Conservation (phyloP, 441 rosid genomes). For the Populus hybrid region DNA sequence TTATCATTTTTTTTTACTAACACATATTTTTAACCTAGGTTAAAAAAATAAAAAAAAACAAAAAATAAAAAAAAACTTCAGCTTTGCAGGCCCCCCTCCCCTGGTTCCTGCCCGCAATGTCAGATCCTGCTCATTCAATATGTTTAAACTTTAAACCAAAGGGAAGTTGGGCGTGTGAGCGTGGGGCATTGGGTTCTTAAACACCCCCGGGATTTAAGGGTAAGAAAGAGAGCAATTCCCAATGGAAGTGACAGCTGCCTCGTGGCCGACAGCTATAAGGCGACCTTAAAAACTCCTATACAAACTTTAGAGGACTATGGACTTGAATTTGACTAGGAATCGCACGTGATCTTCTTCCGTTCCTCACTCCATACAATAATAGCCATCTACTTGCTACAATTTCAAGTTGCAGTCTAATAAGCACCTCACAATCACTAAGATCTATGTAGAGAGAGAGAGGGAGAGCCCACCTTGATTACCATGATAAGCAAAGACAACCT, state of each 20-base stretch:
- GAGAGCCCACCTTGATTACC: too few species aligned
- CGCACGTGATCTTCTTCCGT: conserved; percentile 19
- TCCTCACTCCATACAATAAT: background rate
- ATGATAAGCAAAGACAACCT: background rate
- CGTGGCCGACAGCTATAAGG: conserved; percentile 42
- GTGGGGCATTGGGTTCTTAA: background rate
- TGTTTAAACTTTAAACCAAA: too few species aligned
- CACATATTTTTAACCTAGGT: too few species aligned
- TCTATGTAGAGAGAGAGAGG: background rate
- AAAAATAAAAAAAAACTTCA: too few species aligned
- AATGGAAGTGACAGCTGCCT: conserved; percentile 35
- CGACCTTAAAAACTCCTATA: conserved; percentile 12
- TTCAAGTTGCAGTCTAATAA: background rate
- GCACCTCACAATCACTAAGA: background rate
- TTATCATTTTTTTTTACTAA: too few species aligned
- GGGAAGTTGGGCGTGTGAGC: background rate
- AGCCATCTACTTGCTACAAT: background rate
- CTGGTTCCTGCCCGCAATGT: too few species aligned
- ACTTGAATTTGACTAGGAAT: background rate
- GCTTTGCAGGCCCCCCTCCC: too few species aligned
- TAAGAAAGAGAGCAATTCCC: conserved; percentile 32
- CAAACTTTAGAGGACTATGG: too few species aligned
- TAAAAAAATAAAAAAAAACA: too few species aligned
- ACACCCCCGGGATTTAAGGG: conserved; percentile 42
- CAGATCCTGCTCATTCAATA: background rate